Evolutionary conservation across 371 early-diverging fungal species (phyloP).

Genomic region (Conidiobolus incongruus): DNA sequence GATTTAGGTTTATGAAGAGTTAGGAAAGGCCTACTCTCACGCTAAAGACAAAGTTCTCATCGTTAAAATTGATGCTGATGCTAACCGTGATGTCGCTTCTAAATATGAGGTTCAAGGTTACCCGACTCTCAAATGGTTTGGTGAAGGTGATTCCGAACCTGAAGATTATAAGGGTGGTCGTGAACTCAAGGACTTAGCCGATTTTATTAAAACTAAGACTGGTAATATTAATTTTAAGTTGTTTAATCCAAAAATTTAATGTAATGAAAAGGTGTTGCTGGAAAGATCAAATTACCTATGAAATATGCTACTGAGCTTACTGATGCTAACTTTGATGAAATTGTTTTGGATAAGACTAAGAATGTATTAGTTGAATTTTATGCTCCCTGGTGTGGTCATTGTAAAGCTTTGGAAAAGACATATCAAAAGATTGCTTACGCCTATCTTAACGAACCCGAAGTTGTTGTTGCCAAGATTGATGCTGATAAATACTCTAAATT

Average conservation of each 20-base stretch:
- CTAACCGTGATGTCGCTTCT: conserved; percentile 46
- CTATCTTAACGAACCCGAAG: conserved; percentile 7
- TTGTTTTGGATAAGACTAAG: conserved; percentile 12
- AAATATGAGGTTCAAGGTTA: conserved; percentile 56
- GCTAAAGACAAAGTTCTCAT: conserved; percentile 50
- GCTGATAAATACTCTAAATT: conserved; percentile 29
- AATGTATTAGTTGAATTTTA: conserved; percentile 46
- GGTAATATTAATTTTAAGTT: conserved; percentile 14
- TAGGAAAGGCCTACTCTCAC: conserved; percentile 48
- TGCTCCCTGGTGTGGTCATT: conserved; percentile 81
- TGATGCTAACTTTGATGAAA: no score
- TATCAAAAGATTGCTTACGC: conserved; percentile 30
- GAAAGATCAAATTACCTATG: not conserved
- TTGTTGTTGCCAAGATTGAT: conserved; percentile 79
- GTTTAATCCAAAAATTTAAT: not conserved
- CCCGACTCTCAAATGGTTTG: conserved; percentile 89
- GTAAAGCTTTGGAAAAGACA: conserved; percentile 34
- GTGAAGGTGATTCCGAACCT: conserved; percentile 38
- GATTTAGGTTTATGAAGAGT: conserved; percentile 45
- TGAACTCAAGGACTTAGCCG: conserved; percentile 43
- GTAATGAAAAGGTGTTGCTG: not conserved
- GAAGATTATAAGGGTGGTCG: conserved; percentile 67
- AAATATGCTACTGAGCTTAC: conserved; percentile 1
- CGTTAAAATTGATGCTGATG: conserved; percentile 80
- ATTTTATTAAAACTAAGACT: conserved; percentile 56